Percentiles rank a stretch among this genome's conserved stretches.
phyloP scores from a whole-genome alignment of 352 stramenopile species.

The Globisporangium cylindrosporum region DNA sequence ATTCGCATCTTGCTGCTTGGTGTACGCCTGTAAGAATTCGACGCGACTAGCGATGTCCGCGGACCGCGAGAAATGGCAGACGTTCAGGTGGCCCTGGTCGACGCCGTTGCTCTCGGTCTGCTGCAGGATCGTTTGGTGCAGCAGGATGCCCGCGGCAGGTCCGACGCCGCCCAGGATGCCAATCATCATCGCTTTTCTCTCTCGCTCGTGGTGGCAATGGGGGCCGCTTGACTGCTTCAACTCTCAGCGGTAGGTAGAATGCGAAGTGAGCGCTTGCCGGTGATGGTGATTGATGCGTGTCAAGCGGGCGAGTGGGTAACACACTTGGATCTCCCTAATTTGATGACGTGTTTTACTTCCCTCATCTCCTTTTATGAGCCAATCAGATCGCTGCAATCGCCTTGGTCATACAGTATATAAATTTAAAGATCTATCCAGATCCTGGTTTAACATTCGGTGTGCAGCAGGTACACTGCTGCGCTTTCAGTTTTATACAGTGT shows the following conservation, averaged over 20 bases:
- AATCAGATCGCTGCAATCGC: background rate
- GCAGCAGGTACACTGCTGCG: too few species aligned
- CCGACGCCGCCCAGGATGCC: constrained; percentile 50
- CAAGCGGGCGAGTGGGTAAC: background rate
- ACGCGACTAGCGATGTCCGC: constrained; percentile 38
- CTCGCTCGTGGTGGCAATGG: too few species aligned
- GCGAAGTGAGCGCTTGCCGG: background rate
- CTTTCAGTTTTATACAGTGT: too few species aligned
- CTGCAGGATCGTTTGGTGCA: constrained; percentile 53
- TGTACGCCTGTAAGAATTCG: constrained; percentile 25
- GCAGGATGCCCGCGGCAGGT: constrained; percentile 41
- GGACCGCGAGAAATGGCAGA: constrained; percentile 46
- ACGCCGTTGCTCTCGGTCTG: constrained; percentile 43
- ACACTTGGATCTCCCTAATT: background rate
- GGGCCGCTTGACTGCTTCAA: background rate
- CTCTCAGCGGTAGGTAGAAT: background rate
- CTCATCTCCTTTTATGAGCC: background rate
- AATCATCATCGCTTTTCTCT: constrained; percentile 22
- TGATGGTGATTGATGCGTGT: background rate
- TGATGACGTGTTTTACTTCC: background rate
- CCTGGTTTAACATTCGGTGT: too few species aligned
- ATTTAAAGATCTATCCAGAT: too few species aligned
- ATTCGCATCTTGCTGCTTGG: background rate
- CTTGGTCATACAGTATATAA: background rate
- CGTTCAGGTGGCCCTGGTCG: constrained; percentile 46